These are phyloP conservation scores for Myotisia sp. DNA, from an alignment of 2,329 filamentous ascomycete genomes.

Conservation along the genomic window DNA sequence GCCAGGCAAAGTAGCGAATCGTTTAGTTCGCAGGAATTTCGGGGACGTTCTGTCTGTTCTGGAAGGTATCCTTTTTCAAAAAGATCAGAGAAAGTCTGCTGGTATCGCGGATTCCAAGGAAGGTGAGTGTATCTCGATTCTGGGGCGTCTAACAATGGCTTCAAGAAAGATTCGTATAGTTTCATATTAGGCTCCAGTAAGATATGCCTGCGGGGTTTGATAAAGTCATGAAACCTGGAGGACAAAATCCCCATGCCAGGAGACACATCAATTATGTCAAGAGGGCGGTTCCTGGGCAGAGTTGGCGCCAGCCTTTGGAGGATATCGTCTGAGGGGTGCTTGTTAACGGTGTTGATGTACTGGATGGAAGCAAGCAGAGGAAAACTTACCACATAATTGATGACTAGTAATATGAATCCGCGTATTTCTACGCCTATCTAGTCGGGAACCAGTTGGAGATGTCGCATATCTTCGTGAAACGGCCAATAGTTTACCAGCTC, in stretches of 20 bases:
- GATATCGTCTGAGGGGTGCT: constrained; percentile 43
- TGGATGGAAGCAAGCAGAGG: background rate
- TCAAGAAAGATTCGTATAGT: constrained; percentile 47
- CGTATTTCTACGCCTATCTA: no score
- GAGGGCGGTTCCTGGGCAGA: constrained; percentile 56
- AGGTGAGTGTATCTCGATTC: constrained; percentile 38
- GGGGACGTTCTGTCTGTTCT: constrained; percentile 36
- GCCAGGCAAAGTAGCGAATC: constrained; percentile 59
- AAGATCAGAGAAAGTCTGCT: constrained; percentile 38
- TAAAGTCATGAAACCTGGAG: constrained; percentile 53
- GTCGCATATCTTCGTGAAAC: no score
- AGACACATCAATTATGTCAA: constrained; percentile 77
- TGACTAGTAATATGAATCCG: constrained; percentile 19
- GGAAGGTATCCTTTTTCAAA: constrained; percentile 31
- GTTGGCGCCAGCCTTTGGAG: constrained; percentile 54
- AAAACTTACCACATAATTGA: constrained; percentile 22
- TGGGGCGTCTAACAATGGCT: constrained; percentile 39
- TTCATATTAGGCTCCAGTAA: constrained; percentile 58
- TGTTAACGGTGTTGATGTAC: background rate
- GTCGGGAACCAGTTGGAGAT: no score
- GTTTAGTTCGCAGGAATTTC: constrained; percentile 41
- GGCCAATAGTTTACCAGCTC: no score
- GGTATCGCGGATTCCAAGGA: constrained; percentile 41
- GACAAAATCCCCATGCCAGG: constrained; percentile 72
- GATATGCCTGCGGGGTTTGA: constrained; percentile 70